Conservation (phyloP, 768 basidiomycete genomes). For the Cyathus striatus region DNA sequence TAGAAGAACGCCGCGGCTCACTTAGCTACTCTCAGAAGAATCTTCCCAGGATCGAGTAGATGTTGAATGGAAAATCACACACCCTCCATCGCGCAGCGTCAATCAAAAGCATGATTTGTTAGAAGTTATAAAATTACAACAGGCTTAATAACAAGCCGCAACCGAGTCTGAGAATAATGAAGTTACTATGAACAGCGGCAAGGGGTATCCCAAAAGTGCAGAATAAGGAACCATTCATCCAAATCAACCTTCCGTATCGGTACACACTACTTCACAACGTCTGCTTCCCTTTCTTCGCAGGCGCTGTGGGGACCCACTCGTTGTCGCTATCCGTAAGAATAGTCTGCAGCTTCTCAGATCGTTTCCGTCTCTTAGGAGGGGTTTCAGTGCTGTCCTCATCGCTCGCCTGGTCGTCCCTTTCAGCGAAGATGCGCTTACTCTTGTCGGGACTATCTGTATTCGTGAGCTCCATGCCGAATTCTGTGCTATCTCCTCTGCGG, state of each 20-base stretch:
- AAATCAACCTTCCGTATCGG: slow-evolving; percentile 4
- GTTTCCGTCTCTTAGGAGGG: slow-evolving; percentile 28
- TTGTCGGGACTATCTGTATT: slow-evolving; percentile 34
- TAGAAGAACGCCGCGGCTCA: not conserved
- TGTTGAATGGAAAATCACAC: not conserved
- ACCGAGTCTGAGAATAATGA: no score
- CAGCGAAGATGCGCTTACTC: slow-evolving; percentile 29
- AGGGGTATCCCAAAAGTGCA: slow-evolving; percentile 8
- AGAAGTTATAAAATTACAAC: no score
- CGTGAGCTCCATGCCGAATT: slow-evolving; percentile 40
- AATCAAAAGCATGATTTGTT: slow-evolving; percentile 7
- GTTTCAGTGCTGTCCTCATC: slow-evolving; percentile 15
- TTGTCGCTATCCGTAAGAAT: slow-evolving; percentile 21
- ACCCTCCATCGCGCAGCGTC: not conserved
- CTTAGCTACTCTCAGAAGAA: not conserved
- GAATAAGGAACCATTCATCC: slow-evolving; percentile 13
- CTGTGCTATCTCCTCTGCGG: slow-evolving; percentile 14
- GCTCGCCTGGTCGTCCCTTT: slow-evolving; percentile 17
- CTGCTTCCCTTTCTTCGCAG: slow-evolving; percentile 10
- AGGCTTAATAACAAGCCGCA: no score
- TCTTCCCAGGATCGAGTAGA: not conserved
- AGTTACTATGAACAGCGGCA: slow-evolving; percentile 6
- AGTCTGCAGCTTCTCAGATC: slow-evolving; percentile 12
- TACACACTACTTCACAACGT: slow-evolving; percentile 7
- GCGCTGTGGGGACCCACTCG: slow-evolving; percentile 21